Evolutionary conservation across 2,329 filamentous ascomycete genomes (phyloP), one percentile per base, ranked within the genome.

Genomic region (Sporothrix brasiliensis): DNA sequence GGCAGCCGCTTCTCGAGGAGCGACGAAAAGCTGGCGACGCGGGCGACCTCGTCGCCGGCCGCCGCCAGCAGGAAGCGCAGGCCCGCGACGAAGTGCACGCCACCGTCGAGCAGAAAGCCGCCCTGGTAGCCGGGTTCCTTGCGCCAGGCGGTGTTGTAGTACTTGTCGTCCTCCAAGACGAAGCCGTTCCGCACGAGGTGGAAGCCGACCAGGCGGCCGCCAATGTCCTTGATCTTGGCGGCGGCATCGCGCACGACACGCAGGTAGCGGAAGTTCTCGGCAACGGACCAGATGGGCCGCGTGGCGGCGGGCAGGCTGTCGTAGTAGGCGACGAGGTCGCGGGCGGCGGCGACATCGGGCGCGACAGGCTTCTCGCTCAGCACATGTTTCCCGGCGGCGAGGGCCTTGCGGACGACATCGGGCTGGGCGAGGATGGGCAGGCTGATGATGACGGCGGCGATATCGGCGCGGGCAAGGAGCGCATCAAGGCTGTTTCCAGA

Each of bases 81-180:
- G 0, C 80, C 88, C 10, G 91, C 91, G 7, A 89, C 82, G 72
- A 87, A 89, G 78, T 94, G 92, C 27, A 94, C 90, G 58, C 92
- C 91, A 13, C 87, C 90, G 75, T 94, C 91, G 1, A 94, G 85
- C 69, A 93, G 78, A 77, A 93, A 93, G 0, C 92, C 91, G 69
- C 91, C 92, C 79, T 93, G 90, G 77, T 92, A 86, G 68, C 86
- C 82, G 0, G 91, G 91, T 68, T 80, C 84, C 78, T 89, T 90
- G 69, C 92, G 87, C 92, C 79, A 87, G 34, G 80, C 74, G 2
- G 85, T 87, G 58, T 83, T 80, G 56, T 67, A 84, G 76, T 83
- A 87, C 76, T 83, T 82, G 75, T 82, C 79, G 50, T 77, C 77
- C 7, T 73, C 76, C 70, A 79, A 75, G 0, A 89, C 81, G 71